phyloP scores from a whole-genome alignment of 495 filamentous ascomycete species.

The Staphylotrichum longicolle region DNA sequence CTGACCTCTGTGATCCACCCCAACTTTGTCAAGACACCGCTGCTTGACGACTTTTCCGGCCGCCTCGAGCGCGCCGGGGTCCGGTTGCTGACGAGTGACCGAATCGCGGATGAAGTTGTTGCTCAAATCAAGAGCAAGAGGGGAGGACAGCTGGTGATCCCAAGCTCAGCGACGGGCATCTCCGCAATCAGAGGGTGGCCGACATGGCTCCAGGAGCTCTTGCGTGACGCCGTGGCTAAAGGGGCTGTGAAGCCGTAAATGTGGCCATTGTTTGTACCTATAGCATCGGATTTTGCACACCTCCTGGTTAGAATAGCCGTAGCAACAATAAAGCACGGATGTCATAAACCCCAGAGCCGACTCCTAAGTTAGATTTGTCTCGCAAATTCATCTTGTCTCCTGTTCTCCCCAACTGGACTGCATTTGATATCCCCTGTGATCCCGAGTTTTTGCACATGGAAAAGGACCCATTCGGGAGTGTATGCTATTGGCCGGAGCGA shows the following conservation, averaged over 20 bases:
- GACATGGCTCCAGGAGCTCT: constrained; percentile 39
- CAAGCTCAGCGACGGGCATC: constrained; percentile 34
- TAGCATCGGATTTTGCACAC: no score
- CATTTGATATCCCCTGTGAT: no score
- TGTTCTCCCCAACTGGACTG: no score
- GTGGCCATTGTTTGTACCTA: no score
- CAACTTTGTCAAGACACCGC: constrained; percentile 55
- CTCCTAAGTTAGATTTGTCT: no score
- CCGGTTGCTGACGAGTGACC: constrained; percentile 53
- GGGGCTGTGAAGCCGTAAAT: constrained; percentile 8
- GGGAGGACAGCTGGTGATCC: constrained; percentile 55
- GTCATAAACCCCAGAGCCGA: no score
- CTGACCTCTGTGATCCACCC: constrained; percentile 61
- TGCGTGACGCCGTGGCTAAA: constrained; percentile 27
- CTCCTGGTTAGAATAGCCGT: no score
- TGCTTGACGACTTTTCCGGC: constrained; percentile 53
- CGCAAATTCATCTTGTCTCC: no score
- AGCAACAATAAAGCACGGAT: neutral
- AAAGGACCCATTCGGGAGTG: no score
- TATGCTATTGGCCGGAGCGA: no score
- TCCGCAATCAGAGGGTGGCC: constrained; percentile 36
- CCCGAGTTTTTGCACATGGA: no score
- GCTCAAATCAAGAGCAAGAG: constrained; percentile 51
- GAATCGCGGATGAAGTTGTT: constrained; percentile 57
- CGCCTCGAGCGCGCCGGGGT: constrained; percentile 45